Conservation (phyloP, 441 rosid genomes). For the Populus trichocarpa region DNA sequence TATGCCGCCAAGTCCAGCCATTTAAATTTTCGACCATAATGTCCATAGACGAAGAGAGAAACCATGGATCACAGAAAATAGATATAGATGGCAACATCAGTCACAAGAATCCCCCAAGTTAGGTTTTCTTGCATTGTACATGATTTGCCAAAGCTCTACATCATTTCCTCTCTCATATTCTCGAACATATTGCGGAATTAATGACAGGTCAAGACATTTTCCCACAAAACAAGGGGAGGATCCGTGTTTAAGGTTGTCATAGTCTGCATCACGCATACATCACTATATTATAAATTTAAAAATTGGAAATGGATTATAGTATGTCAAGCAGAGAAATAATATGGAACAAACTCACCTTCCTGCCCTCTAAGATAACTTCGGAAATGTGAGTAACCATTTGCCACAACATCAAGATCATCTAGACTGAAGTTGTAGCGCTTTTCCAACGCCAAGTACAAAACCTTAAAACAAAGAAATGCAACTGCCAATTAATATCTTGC, state of each 20-base stretch:
- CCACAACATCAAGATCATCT: constrained; percentile 61
- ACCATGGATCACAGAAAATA: neutral
- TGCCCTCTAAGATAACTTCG: constrained; percentile 49
- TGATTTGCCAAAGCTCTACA: constrained; percentile 79
- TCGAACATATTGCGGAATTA: constrained; percentile 50
- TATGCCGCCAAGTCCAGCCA: neutral
- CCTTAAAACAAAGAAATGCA: constrained; percentile 33
- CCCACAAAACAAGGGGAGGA: constrained; percentile 44
- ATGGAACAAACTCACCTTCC: constrained; percentile 31
- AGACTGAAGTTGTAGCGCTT: constrained; percentile 89
- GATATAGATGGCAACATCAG: neutral
- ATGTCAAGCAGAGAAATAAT: neutral
- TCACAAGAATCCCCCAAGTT: neutral
- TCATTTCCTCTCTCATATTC: constrained; percentile 69
- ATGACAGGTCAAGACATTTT: constrained; percentile 43
- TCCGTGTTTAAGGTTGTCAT: constrained; percentile 13
- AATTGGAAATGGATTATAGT: neutral
- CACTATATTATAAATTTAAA: constrained; percentile 1
- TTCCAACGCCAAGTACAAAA: constrained; percentile 78
- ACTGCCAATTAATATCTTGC: neutral
- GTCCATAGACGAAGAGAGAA: neutral
- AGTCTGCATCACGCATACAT: constrained; percentile 29
- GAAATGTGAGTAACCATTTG: constrained; percentile 78
- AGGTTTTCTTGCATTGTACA: constrained; percentile 22
- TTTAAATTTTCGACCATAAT: neutral